phyloP scores from a whole-genome alignment of 805 yeast genomes.

The Candida easanensis region DNA sequence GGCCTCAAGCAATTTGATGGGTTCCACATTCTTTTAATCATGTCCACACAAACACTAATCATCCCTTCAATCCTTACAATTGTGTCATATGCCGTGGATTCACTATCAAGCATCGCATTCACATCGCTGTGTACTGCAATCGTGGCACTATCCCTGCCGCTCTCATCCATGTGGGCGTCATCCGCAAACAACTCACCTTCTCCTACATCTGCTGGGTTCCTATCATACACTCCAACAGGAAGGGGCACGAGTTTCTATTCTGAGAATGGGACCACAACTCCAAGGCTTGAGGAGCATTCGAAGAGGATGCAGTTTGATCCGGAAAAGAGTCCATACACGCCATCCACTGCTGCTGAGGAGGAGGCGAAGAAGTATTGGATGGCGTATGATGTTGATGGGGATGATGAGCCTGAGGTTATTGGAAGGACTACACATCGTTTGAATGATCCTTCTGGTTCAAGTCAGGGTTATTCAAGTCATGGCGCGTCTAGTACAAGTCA shows the following conservation, averaged over 20 bases:
- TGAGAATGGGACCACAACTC: constrained; percentile 14
- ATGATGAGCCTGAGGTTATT: constrained; percentile 18
- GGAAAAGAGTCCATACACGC: constrained; percentile 28
- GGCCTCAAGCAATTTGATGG: constrained; percentile 84
- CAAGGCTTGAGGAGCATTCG: constrained; percentile 7
- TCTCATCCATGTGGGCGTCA: constrained; percentile 88
- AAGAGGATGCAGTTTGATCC: constrained; percentile 4
- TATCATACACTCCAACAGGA: constrained; percentile 13
- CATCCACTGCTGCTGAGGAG: constrained; percentile 34
- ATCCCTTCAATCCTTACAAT: constrained; percentile 72
- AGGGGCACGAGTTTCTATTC: constrained; percentile 20
- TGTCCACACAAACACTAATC: constrained; percentile 78
- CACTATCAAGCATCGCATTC: constrained; percentile 36
- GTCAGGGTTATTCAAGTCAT: too few species aligned
- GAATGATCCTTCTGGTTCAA: constrained; percentile 1
- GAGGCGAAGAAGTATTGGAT: constrained; percentile 36
- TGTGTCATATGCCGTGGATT: constrained; percentile 43
- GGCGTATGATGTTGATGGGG: constrained; percentile 17
- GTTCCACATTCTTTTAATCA: constrained; percentile 74
- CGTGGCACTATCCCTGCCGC: constrained; percentile 71
- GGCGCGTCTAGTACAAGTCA: too few species aligned
- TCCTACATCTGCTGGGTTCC: constrained; percentile 36
- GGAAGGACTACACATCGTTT: constrained; percentile 24
- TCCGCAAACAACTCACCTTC: constrained; percentile 50
- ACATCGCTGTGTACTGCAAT: constrained; percentile 56